Base-by-base conservation (phyloP, 305 asterid species). In the Fraxinus sp. region DNA sequence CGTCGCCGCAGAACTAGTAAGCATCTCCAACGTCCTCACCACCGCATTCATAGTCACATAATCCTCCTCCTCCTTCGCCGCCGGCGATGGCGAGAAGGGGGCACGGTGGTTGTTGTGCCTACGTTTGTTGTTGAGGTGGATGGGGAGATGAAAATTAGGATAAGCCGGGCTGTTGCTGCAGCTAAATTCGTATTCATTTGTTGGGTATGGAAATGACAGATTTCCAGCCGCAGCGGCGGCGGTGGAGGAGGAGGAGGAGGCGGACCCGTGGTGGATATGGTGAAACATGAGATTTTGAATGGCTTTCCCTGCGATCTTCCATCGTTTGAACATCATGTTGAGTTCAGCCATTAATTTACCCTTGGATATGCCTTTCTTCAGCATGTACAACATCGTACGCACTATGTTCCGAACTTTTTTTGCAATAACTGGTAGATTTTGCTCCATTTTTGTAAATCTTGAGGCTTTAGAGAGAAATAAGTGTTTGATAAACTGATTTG, bases 251-350 rank as follows among this genome's bases (percentile, higher is more conserved):
- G 74, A 68, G 39, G 74, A 68, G 84, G 84, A 7, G 80, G 79
- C 8, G 46, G 86, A 79, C 81, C 79, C 80, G 68, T 76, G 81
- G 41, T 49, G 82, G 74, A 75, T 78, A 86, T 88, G 91, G 86
- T 90, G 92, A 86, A 82, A 84, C 83, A 89, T 86, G 88, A 89
- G 92, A 24, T 78, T 90, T 14, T 89, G 91, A 8, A 91, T 79
- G 37, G 92, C 86, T 24, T 87, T 90, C 20, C 91, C 88, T 72
- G 91, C 93, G 77, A 90, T 79, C 82, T 90, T 89, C 87, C 92
- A 85, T 10, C 93, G 91, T 79, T 85, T 89, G 90, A 90, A 80
- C 71, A 86, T 24, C 81, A 83, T 59, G 85, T 80, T 90, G 81
- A 90, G 88, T 41, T 84, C 86, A 11, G 84, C 72, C 5, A 90